Evolutionary conservation across 2,329 filamentous ascomycete species (phyloP).

Genomic region (Alternaria sp.): DNA sequence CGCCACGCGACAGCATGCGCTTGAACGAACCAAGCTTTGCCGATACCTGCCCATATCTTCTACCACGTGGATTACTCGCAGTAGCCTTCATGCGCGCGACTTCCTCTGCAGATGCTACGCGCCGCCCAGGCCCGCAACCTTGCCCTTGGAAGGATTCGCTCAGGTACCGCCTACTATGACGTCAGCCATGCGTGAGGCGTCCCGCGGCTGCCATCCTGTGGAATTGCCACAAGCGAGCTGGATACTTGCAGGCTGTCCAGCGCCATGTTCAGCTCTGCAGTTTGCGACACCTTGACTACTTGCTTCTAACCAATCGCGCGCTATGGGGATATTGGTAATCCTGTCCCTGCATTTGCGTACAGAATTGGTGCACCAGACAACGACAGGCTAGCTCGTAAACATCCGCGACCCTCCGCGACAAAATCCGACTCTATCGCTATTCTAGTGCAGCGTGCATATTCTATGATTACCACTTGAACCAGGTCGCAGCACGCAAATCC

Average conservation of each 20-base stretch:
- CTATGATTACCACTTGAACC: background rate
- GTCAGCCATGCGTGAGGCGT: constrained; percentile 1
- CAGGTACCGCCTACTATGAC: constrained; percentile 1
- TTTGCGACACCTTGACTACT: background rate
- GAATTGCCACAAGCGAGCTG: background rate
- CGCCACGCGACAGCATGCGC: background rate
- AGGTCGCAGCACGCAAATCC: background rate
- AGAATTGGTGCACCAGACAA: constrained; percentile 14
- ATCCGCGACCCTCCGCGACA: constrained; percentile 23
- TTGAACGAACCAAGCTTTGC: constrained; percentile 2
- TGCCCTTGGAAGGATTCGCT: background rate
- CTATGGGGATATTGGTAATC: constrained; percentile 7
- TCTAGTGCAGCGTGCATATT: background rate
- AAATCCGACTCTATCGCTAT: background rate
- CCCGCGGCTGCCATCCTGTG: background rate
- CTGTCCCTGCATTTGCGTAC: constrained; percentile 5
- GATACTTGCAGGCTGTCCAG: constrained; percentile 5
- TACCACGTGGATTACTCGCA: background rate
- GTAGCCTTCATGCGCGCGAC: background rate
- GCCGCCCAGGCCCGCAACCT: background rate
- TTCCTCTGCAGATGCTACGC: background rate
- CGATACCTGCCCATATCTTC: background rate
- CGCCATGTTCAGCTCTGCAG: constrained; percentile 3
- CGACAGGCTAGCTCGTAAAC: constrained; percentile 12
- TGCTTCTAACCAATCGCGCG: background rate